A percentile compares a stretch with the other conserved stretches of the same genome.
Conservation (phyloP, 768 basidiomycete genomes). For the Tephrocybe sp. region DNA sequence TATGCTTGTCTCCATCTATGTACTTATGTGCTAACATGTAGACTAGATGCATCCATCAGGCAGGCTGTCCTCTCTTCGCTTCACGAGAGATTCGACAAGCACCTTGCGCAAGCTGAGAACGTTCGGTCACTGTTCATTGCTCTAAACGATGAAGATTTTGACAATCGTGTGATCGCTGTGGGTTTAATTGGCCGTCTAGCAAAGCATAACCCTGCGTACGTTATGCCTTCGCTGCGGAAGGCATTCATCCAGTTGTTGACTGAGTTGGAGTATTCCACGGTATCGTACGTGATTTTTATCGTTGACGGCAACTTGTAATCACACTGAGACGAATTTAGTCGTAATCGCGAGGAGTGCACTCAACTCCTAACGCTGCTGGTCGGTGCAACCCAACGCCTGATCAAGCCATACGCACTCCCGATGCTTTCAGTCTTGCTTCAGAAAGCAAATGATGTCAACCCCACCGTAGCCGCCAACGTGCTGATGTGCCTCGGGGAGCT, state of each 20-base stretch:
- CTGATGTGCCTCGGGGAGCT: conserved; percentile 94
- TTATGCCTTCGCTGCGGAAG: conserved; percentile 96
- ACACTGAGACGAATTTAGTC: conserved; percentile 36
- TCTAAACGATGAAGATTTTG: conserved; percentile 94
- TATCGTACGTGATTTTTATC: conserved; percentile 43
- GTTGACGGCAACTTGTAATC: background rate
- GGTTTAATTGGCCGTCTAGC: conserved; percentile 89
- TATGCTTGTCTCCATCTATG: conserved; percentile 2
- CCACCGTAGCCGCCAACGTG: conserved; percentile 88
- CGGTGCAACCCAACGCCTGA: conserved; percentile 87
- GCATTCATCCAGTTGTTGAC: conserved; percentile 94
- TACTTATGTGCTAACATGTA: conserved; percentile 2
- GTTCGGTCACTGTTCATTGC: conserved; percentile 98
- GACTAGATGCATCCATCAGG: conserved; percentile 75
- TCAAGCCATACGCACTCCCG: conserved; percentile 93
- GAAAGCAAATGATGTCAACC: conserved; percentile 83
- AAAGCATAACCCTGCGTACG: conserved; percentile 95
- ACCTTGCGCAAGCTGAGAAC: conserved; percentile 96
- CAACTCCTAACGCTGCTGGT: conserved; percentile 86
- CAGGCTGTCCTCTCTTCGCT: conserved; percentile 82
- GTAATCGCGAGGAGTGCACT: conserved; percentile 89
- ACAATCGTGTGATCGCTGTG: conserved; percentile 90
- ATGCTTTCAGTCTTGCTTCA: conserved; percentile 90
- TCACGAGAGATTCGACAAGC: conserved; percentile 93
- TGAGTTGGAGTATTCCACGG: conserved; percentile 93